phyloP scores from a whole-genome alignment of 2,329 filamentous ascomycete species.

The Penicillium sp. region DNA sequence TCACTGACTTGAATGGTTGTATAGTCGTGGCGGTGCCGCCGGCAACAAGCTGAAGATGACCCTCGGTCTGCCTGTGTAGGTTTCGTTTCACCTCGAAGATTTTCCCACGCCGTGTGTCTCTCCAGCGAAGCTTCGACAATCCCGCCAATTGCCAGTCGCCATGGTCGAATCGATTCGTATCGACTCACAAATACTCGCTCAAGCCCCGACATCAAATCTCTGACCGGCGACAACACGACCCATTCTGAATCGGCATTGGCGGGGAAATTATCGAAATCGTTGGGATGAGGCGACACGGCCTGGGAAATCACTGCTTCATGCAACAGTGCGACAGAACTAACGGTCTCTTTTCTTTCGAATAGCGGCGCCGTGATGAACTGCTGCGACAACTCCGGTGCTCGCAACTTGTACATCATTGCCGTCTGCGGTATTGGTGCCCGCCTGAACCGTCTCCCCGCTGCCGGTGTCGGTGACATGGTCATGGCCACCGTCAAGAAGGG shows the following conservation, averaged over 20 bases:
- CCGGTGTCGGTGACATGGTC: conserved; percentile 99
- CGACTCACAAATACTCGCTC: not conserved
- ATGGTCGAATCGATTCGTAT: not conserved
- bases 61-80: conserved; percentile 99
- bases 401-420: conserved; percentile 99
- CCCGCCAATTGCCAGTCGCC: conserved; percentile 10
- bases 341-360: conserved; percentile 26
- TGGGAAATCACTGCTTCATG: conserved; percentile 6
- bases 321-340: conserved; percentile 25
- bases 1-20: conserved; percentile 23
- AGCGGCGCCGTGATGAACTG: conserved; percentile 99
- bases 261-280: conserved; percentile 9
- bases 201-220: not conserved
- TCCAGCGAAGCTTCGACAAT: conserved; percentile 16
- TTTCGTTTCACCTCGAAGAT: conserved; percentile 53
- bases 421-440: conserved; percentile 98
- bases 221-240: not conserved
- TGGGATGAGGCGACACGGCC: conserved; percentile 15
- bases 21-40: conserved; percentile 78
- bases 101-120: conserved; percentile 19
- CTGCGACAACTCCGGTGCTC: conserved; percentile 98
- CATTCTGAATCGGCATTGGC: not conserved
- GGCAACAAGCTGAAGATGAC: conserved; percentile 99
- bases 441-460: conserved; percentile 95
- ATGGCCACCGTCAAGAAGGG: conserved; percentile 99